phyloP scores from a whole-genome alignment of 2,329 filamentous ascomycete genomes.

The Teratosphaeria epicoccoides region DNA sequence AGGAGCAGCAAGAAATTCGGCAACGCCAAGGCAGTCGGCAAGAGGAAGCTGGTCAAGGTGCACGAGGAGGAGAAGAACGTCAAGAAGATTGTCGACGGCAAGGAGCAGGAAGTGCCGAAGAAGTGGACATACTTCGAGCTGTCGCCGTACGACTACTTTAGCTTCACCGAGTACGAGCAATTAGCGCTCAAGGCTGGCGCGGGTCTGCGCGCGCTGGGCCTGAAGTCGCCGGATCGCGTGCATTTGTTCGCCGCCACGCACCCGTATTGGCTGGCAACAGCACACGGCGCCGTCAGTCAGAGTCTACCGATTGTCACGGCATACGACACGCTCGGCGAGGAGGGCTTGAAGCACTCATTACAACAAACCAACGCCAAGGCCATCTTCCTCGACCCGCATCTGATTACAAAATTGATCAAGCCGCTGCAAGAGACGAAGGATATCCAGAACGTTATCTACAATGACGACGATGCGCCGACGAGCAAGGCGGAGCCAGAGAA shows the following conservation, averaged over 20 bases:
- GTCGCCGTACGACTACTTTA: slow-evolving; percentile 63
- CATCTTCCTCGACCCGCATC: slow-evolving; percentile 79
- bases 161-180: slow-evolving; percentile 68
- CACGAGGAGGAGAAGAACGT: slow-evolving; percentile 82
- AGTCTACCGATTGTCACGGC: slow-evolving; percentile 87
- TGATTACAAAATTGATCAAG: slow-evolving; percentile 45
- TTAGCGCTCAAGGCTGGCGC: slow-evolving; percentile 58
- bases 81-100: slow-evolving; percentile 76
- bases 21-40: slow-evolving; percentile 48
- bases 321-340: slow-evolving; percentile 82
- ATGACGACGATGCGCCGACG: slow-evolving; percentile 36
- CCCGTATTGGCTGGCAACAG: slow-evolving; percentile 72
- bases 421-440: slow-evolving; percentile 46
- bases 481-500: slow-evolving; percentile 27
- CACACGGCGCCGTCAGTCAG: slow-evolving; percentile 60
- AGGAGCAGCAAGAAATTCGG: slow-evolving; percentile 51
- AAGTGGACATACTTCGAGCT: slow-evolving; percentile 87
- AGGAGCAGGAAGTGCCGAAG: slow-evolving; percentile 72
- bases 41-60: slow-evolving; percentile 61
- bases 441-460: slow-evolving; percentile 49
- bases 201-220: slow-evolving; percentile 63
- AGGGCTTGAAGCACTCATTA: slow-evolving; percentile 76
- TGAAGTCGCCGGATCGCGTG: slow-evolving; percentile 56
- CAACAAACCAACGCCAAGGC: slow-evolving; percentile 67
- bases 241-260: slow-evolving; percentile 80